A percentile compares a stretch with the other conserved stretches of the same genome.
Conservation (phyloP, 2,329 filamentous ascomycete species). For the Apiospora phragmitis region DNA sequence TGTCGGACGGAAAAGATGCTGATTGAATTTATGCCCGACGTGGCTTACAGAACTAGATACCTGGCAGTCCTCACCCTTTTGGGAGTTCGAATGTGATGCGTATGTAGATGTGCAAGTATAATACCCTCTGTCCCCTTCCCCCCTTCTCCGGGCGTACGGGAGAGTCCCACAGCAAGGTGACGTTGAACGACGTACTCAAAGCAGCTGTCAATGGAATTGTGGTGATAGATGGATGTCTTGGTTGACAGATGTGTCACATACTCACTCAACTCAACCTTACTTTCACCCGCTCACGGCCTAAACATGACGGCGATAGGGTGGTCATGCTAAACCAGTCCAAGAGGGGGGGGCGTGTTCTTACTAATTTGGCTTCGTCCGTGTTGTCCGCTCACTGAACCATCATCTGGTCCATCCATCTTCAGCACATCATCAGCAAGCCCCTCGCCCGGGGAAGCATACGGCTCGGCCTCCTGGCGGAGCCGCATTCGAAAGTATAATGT, state of each 20-base stretch:
- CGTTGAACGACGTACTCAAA: neutral
- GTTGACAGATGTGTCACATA: conserved; percentile 3
- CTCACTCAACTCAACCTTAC: neutral
- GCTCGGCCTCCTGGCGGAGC: conserved; percentile 4
- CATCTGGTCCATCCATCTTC: neutral
- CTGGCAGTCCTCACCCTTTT: neutral
- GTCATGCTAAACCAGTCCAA: neutral
- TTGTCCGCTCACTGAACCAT: neutral
- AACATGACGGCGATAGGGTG: neutral
- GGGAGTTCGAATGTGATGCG: neutral
- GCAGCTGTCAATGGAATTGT: neutral
- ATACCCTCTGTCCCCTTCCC: neutral
- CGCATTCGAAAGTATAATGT: neutral
- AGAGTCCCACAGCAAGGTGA: neutral
- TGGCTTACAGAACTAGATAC: neutral
- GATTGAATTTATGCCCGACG: neutral
- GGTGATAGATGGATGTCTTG: conserved; percentile 4
- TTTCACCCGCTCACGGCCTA: neutral
- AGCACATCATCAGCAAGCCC: neutral
- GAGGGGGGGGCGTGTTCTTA: neutral
- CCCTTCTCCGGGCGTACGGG: neutral
- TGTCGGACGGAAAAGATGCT: neutral
- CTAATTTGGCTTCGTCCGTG: neutral
- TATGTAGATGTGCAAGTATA: neutral
- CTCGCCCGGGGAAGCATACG: neutral